Percentiles rank a stretch among this genome's conserved stretches.
These are phyloP conservation scores for Iberis pinnata DNA, from an alignment of 345 rosid species.

Conservation along the genomic window DNA sequence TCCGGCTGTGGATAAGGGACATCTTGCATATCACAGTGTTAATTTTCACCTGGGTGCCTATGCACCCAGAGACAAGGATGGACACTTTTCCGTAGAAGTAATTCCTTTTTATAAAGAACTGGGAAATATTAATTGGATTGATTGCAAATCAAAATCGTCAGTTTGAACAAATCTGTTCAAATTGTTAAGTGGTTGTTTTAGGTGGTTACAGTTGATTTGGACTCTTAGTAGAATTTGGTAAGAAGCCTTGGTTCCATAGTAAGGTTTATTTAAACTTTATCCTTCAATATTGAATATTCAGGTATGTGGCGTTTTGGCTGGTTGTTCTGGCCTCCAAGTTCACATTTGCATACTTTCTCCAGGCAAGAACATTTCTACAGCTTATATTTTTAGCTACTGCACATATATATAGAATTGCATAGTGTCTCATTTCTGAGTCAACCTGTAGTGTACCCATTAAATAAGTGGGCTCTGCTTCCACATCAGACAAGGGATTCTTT, in stretches of 20 bases:
- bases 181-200: slow-evolving; percentile 9
- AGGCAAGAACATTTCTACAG: slow-evolving; percentile 50
- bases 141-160: background rate
- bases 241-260: slow-evolving; percentile 1
- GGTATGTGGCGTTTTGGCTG: slow-evolving; percentile 94
- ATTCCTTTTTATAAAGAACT: too few relatives aligned
- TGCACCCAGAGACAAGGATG: too few relatives aligned
- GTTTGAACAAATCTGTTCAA: slow-evolving; percentile 5
- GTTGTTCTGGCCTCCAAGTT: slow-evolving; percentile 79
- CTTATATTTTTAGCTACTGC: slow-evolving; percentile 4
- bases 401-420: slow-evolving; percentile 2
- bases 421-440: slow-evolving; percentile 1
- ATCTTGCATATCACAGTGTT: slow-evolving; percentile 7
- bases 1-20: background rate
- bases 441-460: background rate
- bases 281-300: slow-evolving; percentile 33
- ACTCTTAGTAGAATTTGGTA: slow-evolving; percentile 10
- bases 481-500: background rate
- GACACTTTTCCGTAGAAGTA: too few relatives aligned
- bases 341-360: slow-evolving; percentile 91
- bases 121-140: too few relatives aligned
- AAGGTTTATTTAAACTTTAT: background rate
- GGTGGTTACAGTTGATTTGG: slow-evolving; percentile 7
- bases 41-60: background rate
- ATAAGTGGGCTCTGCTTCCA: slow-evolving; percentile 8